Conservation (phyloP, 2,329 filamentous ascomycete species). For the Fusarium nematophilum region DNA sequence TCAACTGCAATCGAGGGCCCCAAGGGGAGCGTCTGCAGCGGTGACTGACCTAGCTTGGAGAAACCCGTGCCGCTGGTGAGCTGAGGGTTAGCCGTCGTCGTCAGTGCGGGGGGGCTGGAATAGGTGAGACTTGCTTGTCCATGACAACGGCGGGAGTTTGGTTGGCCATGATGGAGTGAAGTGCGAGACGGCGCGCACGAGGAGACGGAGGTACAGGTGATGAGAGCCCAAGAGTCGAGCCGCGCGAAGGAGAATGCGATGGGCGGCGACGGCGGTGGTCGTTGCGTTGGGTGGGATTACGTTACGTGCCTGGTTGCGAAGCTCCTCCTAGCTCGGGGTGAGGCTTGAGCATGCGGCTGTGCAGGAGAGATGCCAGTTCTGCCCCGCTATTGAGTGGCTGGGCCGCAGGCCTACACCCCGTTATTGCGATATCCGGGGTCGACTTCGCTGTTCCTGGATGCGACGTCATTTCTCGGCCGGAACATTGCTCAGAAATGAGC, state of each 20-base stretch:
- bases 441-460: neutral
- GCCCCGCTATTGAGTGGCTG: slow-evolving; percentile 36
- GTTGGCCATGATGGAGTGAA: slow-evolving; percentile 77
- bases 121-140: slow-evolving; percentile 89
- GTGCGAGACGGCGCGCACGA: slow-evolving; percentile 39
- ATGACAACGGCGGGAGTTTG: slow-evolving; percentile 99
- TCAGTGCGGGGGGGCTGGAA: slow-evolving; percentile 46
- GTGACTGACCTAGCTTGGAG: slow-evolving; percentile 89
- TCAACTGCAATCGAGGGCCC: slow-evolving; percentile 9
- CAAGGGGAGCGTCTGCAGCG: slow-evolving; percentile 17
- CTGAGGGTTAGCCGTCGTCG: slow-evolving; percentile 47
- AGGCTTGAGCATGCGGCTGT: slow-evolving; percentile 42
- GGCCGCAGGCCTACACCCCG: slow-evolving; percentile 14
- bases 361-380: slow-evolving; percentile 19
- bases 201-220: slow-evolving; percentile 14
- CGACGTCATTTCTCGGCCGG: slow-evolving; percentile 1
- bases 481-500: neutral
- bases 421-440: slow-evolving; percentile 24
- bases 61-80: slow-evolving; percentile 92
- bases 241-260: slow-evolving; percentile 34
- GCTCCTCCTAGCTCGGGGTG: slow-evolving; percentile 42
- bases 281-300: slow-evolving; percentile 43
- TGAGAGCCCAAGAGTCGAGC: slow-evolving; percentile 21
- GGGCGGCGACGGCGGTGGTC: slow-evolving; percentile 37
- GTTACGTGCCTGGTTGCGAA: slow-evolving; percentile 44